Evolutionary conservation across 257 asterid genomes (phyloP), one percentile per base, ranked within the genome.

Genomic region (Solanum gandarillasii): DNA sequence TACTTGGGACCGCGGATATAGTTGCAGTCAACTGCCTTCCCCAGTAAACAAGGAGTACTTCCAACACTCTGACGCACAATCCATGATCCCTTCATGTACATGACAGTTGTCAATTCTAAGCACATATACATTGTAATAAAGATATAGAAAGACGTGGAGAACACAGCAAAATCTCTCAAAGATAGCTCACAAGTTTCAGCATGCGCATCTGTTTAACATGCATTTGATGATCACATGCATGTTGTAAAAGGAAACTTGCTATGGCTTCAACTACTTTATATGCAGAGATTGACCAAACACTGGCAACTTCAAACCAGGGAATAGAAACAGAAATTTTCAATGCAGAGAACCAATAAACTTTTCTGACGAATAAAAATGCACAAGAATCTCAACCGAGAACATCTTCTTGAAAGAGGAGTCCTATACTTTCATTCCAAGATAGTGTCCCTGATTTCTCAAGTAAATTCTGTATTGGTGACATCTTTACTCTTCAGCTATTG

Each of bases 41-140:
- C 99, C 58, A 97, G 93, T 88, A 97, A 89, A 92, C 99, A 97
- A 86, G 99, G 99, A 65, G 98, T 93, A 95, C 98, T 96, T 90
- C 99, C 99, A 87, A 97, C 99, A 93, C 99, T 97, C 92, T 97
- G 99, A 23, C 99, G 99, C 87, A 97, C 99, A 91, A 97, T 97
- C 99, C 99, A 97, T 52, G 99, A 97, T 78, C 99, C 99, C 99
- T 97, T 85, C 89, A 89, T 48, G 71, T 18, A 20, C 86, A 82
- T 31, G 43, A 48, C 43, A 82, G 12, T 27, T 38, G 70, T 82
- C 41, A 82, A 31, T 82, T 82, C 86, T 11, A 82, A 48, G 21
- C 86, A 82, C 43, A 82, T 48, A 18, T 12, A 82, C 70, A 82
- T 20, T 82, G 86, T 48, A 10, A 82, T 31, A 82, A 82, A 82